Conservation (phyloP, 305 asterid genomes). For the Fraxinus sp. region DNA sequence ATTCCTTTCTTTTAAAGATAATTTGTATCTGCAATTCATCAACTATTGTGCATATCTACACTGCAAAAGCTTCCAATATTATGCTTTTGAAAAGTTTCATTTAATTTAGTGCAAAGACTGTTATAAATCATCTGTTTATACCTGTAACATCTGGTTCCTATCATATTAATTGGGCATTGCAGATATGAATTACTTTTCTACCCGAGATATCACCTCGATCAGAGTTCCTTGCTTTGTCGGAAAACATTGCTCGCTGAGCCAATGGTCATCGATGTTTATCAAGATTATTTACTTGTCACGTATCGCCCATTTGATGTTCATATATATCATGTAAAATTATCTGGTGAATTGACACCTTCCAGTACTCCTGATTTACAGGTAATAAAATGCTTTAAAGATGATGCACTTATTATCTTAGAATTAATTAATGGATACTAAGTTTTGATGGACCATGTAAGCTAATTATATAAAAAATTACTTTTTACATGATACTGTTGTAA, state of each 20-base stretch:
- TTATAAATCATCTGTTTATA: slow-evolving; percentile 13
- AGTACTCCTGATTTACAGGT: slow-evolving; percentile 88
- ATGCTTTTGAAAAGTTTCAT: slow-evolving; percentile 14
- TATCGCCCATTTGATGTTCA: slow-evolving; percentile 97
- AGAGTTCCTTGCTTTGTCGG: slow-evolving; percentile 87
- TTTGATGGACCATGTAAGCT: slow-evolving; percentile 20
- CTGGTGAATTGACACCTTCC: slow-evolving; percentile 93
- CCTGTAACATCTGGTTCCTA: slow-evolving; percentile 17
- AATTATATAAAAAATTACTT: slow-evolving; percentile 20
- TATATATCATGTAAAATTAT: slow-evolving; percentile 80
- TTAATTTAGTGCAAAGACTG: slow-evolving; percentile 4
- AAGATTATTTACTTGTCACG: slow-evolving; percentile 88
- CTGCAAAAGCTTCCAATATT: neutral
- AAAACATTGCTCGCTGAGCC: slow-evolving; percentile 84
- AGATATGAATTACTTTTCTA: slow-evolving; percentile 96
- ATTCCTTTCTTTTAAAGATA: neutral
- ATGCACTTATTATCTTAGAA: slow-evolving; percentile 20
- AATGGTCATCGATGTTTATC: slow-evolving; percentile 97
- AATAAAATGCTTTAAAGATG: slow-evolving; percentile 35
- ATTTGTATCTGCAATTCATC: neutral
- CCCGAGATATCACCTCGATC: slow-evolving; percentile 99
- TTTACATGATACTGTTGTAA: slow-evolving; percentile 26
- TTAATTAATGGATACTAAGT: slow-evolving; percentile 18
- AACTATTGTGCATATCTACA: neutral
- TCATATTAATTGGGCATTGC: slow-evolving; percentile 38